Percentiles rank a stretch among this genome's conserved stretches.
phyloP scores from a whole-genome alignment of 495 filamentous ascomycete species.

The Tirmania nivea region DNA sequence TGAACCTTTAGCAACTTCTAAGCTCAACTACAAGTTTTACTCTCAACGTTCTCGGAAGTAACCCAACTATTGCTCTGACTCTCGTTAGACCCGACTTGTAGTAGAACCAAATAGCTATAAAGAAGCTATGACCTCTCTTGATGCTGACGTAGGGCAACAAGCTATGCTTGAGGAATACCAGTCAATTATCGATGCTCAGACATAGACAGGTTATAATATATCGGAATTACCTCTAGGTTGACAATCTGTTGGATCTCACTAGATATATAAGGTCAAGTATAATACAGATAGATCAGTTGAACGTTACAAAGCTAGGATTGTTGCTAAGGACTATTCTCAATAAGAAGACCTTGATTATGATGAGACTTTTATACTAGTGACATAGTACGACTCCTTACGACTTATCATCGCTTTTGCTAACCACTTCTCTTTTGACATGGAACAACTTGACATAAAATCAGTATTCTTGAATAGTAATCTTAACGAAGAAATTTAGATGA shows the following conservation, averaged over 20 bases:
- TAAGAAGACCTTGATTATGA: not conserved
- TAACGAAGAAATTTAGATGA: not conserved
- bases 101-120: not conserved
- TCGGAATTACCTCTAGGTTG: not conserved
- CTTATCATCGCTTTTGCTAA: not conserved
- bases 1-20: not conserved
- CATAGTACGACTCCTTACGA: too few species aligned
- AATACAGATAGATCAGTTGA: not conserved
- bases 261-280: not conserved
- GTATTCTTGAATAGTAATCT: not conserved
- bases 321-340: not conserved
- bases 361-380: not conserved
- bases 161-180: too few species aligned
- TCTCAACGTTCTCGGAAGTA: not conserved
- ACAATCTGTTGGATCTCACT: not conserved
- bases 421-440: not conserved
- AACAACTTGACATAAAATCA: too few species aligned
- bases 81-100: not conserved
- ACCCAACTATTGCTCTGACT: too few species aligned
- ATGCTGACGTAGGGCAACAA: not conserved
- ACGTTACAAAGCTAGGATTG: too few species aligned
- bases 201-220: not conserved
- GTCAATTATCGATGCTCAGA: too few species aligned
- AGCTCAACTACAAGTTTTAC: not conserved
- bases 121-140: not conserved